phyloP scores from a whole-genome alignment of 2,329 filamentous ascomycete genomes.

The Cryphonectria nitschkei region DNA sequence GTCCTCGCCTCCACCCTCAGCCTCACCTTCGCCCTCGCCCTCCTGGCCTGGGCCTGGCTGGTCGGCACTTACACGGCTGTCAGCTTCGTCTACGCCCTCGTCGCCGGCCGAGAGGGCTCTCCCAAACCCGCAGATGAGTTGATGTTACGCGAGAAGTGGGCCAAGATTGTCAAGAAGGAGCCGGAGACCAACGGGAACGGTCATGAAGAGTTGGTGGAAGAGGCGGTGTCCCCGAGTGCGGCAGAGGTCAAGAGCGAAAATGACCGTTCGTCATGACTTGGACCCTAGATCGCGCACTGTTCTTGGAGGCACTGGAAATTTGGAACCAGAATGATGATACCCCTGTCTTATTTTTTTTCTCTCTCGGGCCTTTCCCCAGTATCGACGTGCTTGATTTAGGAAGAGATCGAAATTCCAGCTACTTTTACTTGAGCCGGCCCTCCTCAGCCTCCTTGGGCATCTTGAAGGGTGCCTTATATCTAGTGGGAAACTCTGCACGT shows the following conservation, averaged over 20 bases:
- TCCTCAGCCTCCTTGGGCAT: background rate
- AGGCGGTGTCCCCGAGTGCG: background rate
- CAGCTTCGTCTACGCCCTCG: constrained; percentile 50
- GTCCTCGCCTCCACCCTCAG: constrained; percentile 71
- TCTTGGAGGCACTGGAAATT: background rate
- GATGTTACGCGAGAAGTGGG: constrained; percentile 24
- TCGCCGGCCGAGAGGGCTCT: constrained; percentile 5
- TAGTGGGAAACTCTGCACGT: background rate
- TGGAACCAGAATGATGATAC: background rate
- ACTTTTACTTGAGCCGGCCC: background rate
- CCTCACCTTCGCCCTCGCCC: constrained; percentile 63
- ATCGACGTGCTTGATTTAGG: background rate
- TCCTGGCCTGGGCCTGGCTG: constrained; percentile 70
- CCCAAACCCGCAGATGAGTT: constrained; percentile 30
- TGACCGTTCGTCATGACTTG: background rate
- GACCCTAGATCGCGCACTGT: too few species aligned
- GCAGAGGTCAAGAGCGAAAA: background rate
- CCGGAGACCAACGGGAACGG: background rate
- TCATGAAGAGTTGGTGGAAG: background rate
- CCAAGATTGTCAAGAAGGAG: constrained; percentile 14
- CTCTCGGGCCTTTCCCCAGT: background rate
- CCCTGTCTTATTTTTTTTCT: background rate
- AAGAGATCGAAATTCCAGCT: background rate
- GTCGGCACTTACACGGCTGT: constrained; percentile 60
- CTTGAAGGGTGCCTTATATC: background rate